Percentiles rank a stretch among this genome's conserved stretches.
phyloP scores from a whole-genome alignment of 768 basidiomycete species.

The Podaxis mareebaensis region DNA sequence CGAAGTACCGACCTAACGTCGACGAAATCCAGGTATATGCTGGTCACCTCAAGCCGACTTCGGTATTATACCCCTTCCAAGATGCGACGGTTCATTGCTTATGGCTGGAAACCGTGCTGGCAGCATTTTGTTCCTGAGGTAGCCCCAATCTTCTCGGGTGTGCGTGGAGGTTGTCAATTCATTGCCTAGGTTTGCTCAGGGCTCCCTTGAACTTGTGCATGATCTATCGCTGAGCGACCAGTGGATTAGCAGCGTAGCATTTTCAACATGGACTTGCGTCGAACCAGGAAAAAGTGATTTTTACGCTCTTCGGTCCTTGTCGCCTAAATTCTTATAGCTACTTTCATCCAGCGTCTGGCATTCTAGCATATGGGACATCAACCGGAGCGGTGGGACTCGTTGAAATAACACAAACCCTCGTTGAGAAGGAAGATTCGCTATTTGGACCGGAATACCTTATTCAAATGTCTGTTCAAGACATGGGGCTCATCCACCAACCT shows the following conservation, averaged over 20 bases:
- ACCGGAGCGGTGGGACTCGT: slow-evolving; percentile 61
- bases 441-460: slow-evolving; percentile 39
- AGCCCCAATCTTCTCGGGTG: background rate
- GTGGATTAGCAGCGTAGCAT: slow-evolving; percentile 67
- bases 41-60: slow-evolving; percentile 72
- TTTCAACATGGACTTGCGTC: slow-evolving; percentile 53
- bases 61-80: slow-evolving; percentile 46
- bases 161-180: background rate
- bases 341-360: slow-evolving; percentile 48
- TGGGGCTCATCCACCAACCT: slow-evolving; percentile 29
- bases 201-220: slow-evolving; percentile 24
- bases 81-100: slow-evolving; percentile 62
- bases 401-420: slow-evolving; percentile 49
- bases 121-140: slow-evolving; percentile 57
- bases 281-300: slow-evolving; percentile 44
- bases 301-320: background rate
- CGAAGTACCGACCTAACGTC: background rate
- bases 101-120: slow-evolving; percentile 73
- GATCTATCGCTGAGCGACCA: slow-evolving; percentile 47
- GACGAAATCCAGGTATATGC: slow-evolving; percentile 48
- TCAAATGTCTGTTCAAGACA: slow-evolving; percentile 30
- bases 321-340: background rate
- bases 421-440: slow-evolving; percentile 23
- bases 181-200: background rate
- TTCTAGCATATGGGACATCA: slow-evolving; percentile 57